phyloP scores from a whole-genome alignment of 2,329 filamentous ascomycete genomes.

The Ascochyta pisi region DNA sequence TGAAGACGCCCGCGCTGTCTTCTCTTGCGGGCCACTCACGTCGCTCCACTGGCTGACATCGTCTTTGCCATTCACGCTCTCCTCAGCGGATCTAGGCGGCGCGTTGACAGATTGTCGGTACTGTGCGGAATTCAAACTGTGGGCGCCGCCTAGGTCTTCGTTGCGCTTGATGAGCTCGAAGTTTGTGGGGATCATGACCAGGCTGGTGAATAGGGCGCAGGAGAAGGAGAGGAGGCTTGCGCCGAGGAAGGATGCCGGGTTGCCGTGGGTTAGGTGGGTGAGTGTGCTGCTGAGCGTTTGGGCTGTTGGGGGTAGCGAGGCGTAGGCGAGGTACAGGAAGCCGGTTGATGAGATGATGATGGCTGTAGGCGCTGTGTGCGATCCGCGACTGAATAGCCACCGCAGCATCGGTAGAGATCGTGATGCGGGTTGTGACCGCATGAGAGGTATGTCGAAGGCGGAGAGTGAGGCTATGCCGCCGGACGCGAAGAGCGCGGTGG shows the following conservation, averaged over 20 bases:
- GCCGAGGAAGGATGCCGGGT: slow-evolving; percentile 17
- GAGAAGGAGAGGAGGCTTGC: slow-evolving; percentile 28
- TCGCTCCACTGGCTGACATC: slow-evolving; percentile 40
- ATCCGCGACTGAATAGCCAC: slow-evolving; percentile 50
- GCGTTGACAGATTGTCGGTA: slow-evolving; percentile 1
- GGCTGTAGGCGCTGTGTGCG: slow-evolving; percentile 43
- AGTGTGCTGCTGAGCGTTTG: background rate
- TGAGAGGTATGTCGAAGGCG: slow-evolving; percentile 41
- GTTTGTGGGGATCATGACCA: slow-evolving; percentile 31
- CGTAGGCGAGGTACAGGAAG: slow-evolving; percentile 39
- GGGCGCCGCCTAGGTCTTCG: slow-evolving; percentile 27
- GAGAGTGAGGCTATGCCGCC: slow-evolving; percentile 46
- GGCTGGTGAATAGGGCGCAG: slow-evolving; percentile 28
- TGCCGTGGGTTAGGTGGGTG: slow-evolving; percentile 6
- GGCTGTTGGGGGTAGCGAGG: slow-evolving; percentile 7
- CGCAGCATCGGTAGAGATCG: slow-evolving; percentile 46
- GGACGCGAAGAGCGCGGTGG: slow-evolving; percentile 41
- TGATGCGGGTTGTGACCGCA: slow-evolving; percentile 47
- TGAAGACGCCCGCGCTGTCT: slow-evolving; percentile 21
- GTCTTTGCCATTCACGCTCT: slow-evolving; percentile 26
- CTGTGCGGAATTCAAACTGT: slow-evolving; percentile 16
- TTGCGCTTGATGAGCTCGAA: slow-evolving; percentile 34
- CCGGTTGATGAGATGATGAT: slow-evolving; percentile 36
- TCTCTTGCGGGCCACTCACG: slow-evolving; percentile 31
- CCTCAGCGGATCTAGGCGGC: slow-evolving; percentile 24